Evolutionary conservation across 805 yeast species (phyloP), one percentile per base, ranked within the genome.

Genomic region (Metschnikowia lochheadii): DNA sequence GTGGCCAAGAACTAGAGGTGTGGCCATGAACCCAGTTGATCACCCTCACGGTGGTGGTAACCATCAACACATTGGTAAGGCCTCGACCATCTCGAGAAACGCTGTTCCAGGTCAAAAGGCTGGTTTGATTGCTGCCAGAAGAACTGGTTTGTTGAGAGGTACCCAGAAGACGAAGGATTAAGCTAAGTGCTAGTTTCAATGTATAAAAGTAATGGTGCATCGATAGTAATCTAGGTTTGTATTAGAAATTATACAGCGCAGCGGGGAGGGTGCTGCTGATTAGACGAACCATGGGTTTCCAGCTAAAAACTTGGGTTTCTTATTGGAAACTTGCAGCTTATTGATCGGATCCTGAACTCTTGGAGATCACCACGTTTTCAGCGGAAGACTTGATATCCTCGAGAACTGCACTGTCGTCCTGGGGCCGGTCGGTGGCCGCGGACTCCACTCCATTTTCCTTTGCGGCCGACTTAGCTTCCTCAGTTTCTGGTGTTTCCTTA

Each of bases 1-100:
- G 65, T 94, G 98, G 98, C 99, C 99, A 81, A 91, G 89, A 88
- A 94, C 98, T 74, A 90, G 98, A 84, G 99, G 98, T 92, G 98
- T 92, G 76, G 99, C 99, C 78, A 92, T 94, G 99, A 92, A 92
- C 84, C 98, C 98, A 79, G 99, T 92, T 78, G 99, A 92, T 78
- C 99, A 92, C 84, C 99, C 99, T 78, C 99, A 92, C 80, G 99
- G 99, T 89, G 98, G 99, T 92, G 99, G 99, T 92, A 91, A 91
- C 96, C 98, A 92, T 81, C 98, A 92, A 84, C 98, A 92, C 80
- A 44, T 44, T 44, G 98, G 98, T 90, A 92, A 92, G 85, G 97
- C 98, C 72, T 92, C 98, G 69, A 92, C 98, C 72, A 92, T 92
- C 70, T 86, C 96, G 67, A 89, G 98, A 87, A 96, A 96, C 78